Conservation (phyloP, 202 grass and related monocot species). For the Dendrocalamus latiflorus region DNA sequence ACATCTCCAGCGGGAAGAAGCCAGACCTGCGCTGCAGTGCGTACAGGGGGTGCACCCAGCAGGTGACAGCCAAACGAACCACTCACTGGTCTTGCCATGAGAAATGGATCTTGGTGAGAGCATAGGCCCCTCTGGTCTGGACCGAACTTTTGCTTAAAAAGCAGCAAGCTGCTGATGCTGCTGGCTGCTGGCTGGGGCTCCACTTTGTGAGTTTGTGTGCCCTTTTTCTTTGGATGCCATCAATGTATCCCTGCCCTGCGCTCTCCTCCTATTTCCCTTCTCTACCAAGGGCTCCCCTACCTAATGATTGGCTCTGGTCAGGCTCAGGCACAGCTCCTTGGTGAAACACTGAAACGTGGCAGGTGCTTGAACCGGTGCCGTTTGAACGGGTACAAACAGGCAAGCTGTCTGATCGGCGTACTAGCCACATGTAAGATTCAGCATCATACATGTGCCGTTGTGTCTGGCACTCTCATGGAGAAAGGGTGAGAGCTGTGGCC, state of each 20-base stretch:
- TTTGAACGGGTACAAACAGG: neutral
- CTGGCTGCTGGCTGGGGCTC: neutral
- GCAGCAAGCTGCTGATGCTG: neutral
- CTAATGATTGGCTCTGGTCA: neutral
- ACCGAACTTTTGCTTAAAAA: constrained; percentile 17
- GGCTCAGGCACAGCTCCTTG: neutral
- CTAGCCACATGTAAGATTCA: neutral
- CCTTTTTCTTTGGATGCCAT: constrained; percentile 29
- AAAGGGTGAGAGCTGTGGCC: too few species aligned
- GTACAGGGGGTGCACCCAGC: neutral
- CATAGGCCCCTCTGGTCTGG: neutral
- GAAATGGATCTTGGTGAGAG: constrained; percentile 14
- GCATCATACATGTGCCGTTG: neutral
- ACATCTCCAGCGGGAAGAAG: neutral
- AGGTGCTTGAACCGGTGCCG: neutral
- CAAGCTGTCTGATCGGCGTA: neutral
- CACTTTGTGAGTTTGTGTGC: neutral
- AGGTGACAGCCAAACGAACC: constrained; percentile 19
- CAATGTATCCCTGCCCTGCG: neutral
- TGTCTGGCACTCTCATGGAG: neutral
- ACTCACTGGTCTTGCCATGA: neutral
- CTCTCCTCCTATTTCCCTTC: neutral
- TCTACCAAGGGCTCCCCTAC: neutral
- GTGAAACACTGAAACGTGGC: neutral
- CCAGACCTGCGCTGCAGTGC: neutral